Percentiles rank a stretch among this genome's conserved stretches.
Conservation (phyloP, 768 basidiomycete genomes). For the Phanerodontia chrysosporium region DNA sequence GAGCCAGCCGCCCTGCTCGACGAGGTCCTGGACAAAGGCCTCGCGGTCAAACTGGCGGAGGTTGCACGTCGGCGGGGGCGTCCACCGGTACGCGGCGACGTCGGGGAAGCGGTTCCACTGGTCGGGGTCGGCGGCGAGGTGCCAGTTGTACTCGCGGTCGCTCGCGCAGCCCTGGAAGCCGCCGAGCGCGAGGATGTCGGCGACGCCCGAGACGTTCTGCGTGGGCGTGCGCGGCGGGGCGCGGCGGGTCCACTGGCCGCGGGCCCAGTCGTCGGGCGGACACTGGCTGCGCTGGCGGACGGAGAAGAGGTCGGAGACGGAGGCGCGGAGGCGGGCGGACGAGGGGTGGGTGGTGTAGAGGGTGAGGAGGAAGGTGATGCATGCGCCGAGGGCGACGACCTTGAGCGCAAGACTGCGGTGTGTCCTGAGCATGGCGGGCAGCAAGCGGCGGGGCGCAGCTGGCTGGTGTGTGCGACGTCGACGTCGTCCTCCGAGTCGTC, state of each 20-base stretch:
- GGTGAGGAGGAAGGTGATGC: constrained; percentile 24
- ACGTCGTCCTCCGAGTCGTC: no score
- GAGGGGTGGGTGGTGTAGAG: constrained; percentile 25
- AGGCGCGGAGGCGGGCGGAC: constrained; percentile 12
- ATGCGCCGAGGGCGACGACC: constrained; percentile 23
- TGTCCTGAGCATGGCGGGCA: not conserved
- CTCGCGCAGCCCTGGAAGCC: constrained; percentile 62
- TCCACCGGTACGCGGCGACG: constrained; percentile 51
- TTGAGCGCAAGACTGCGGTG: not conserved
- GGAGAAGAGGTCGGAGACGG: constrained; percentile 24
- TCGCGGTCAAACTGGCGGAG: constrained; percentile 37
- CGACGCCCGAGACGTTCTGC: constrained; percentile 30
- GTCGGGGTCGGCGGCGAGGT: constrained; percentile 49
- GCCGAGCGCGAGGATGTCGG: constrained; percentile 48
- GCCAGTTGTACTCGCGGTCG: constrained; percentile 60
- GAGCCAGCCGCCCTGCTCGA: constrained; percentile 69
- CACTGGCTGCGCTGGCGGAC: constrained; percentile 28
- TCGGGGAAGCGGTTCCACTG: constrained; percentile 50
- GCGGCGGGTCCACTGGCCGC: constrained; percentile 39
- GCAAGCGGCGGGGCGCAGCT: not conserved
- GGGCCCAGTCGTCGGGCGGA: constrained; percentile 31
- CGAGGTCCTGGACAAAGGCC: constrained; percentile 50
- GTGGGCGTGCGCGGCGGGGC: constrained; percentile 28
- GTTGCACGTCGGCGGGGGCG: constrained; percentile 41
- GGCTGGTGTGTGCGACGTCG: not conserved